Base-by-base conservation (phyloP, 2,329 filamentous ascomycete species). In the Aureobasidium sp. region DNA sequence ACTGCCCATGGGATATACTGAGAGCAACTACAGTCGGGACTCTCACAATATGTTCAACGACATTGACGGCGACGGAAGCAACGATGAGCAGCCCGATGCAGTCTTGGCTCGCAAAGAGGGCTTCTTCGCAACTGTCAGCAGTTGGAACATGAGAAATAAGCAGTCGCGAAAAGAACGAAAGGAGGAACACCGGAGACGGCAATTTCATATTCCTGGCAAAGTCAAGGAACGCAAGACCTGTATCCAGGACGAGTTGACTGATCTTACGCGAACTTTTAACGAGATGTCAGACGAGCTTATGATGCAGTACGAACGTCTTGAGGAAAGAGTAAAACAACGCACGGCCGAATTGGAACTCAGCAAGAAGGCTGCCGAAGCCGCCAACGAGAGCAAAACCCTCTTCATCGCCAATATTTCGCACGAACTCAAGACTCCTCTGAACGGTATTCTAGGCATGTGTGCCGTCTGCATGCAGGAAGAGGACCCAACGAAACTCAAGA, bases 361-460 rank as follows among this genome's bases (percentile, higher is more conserved):
- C 77, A 96, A 96, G 73, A 90, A 91, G 75, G 90, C 91, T 1
- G 92, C 92, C 1, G 92, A 96, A 73, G 89, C 90, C n/a, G 92
- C 92, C 3, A 97, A 96, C 68, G 90, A 96, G 75, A 95, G 90
- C 79, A 99, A 99, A 77, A 97, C 94, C 0, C 80, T 97, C 10
- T 97, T 97, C 76, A 95, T 99, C 65, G 94, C 94, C 21, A 97
- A 97, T 69, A 96, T 97, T 54, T 86, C 83, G 1, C 86, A 88
- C 67, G 86, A 97, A 73, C 80, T 99, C 39, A 95, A 96, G 71
- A 99, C 94, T 1, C 94, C 94, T 0, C 81, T 97, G 62, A 97
- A 97, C 70, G 94, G 93, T 13, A 97, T 97, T 53, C 80, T 99
- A 69, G 94, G 94, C 63, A 94, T 97, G 88, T 92, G 88, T 67